A percentile compares a stretch with the other conserved stretches of the same genome.
Evolutionary conservation across 805 yeast species (phyloP).

Genomic region (Zygosaccharomyces gambellarensis): DNA sequence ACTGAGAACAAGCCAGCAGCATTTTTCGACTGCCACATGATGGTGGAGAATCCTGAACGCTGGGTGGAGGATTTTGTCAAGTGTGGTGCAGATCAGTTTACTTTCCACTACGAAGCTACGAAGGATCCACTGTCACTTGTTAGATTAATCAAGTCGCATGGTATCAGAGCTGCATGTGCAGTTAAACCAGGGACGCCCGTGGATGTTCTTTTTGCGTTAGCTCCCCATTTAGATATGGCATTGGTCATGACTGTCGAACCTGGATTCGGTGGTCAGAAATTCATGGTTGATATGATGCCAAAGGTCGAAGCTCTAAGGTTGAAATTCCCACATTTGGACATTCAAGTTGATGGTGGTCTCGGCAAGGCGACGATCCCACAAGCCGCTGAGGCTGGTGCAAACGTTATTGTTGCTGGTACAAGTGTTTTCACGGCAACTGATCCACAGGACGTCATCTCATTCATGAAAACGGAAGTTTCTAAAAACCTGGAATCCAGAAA

Average conservation of each 20-base stretch:
- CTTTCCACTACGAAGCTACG: slow-evolving; percentile 94
- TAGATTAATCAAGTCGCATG: slow-evolving; percentile 65
- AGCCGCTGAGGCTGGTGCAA: slow-evolving; percentile 97
- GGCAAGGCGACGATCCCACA: slow-evolving; percentile 77
- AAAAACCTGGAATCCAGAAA: slow-evolving; percentile 45
- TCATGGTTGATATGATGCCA: slow-evolving; percentile 95
- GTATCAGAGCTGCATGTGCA: slow-evolving; percentile 94
- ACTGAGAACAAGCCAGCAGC: slow-evolving; percentile 38
- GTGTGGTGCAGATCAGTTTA: slow-evolving; percentile 93
- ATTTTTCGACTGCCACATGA: slow-evolving; percentile 95
- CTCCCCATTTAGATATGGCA: slow-evolving; percentile 84
- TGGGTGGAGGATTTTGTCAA: slow-evolving; percentile 92
- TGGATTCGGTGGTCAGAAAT: slow-evolving; percentile 97
- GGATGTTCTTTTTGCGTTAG: slow-evolving; percentile 71
- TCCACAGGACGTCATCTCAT: slow-evolving; percentile 69
- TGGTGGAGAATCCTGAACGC: slow-evolving; percentile 87
- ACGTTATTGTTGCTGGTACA: slow-evolving; percentile 96
- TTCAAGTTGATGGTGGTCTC: slow-evolving; percentile 96
- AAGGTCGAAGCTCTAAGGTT: slow-evolving; percentile 75
- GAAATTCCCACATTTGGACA: slow-evolving; percentile 71
- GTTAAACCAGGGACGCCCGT: slow-evolving; percentile 90
- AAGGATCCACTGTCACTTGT: slow-evolving; percentile 70
- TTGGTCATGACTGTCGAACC: slow-evolving; percentile 98
- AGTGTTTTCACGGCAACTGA: slow-evolving; percentile 81
- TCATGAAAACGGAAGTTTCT: slow-evolving; percentile 60